Evolutionary conservation across 2,329 filamentous ascomycete genomes (phyloP).

Genomic region (Sclerotinia nivalis): DNA sequence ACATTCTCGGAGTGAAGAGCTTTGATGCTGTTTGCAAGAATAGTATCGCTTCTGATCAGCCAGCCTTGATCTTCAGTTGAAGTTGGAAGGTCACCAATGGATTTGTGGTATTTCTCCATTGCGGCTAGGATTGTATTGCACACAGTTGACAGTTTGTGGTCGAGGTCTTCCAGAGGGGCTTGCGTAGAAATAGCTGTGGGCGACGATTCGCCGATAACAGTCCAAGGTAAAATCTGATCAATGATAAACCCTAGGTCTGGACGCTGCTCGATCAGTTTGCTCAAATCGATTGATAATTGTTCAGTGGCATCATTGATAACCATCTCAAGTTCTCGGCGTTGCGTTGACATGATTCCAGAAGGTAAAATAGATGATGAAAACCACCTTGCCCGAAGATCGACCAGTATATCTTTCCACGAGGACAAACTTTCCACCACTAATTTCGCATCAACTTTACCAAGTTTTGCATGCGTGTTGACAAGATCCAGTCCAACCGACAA

Average conservation of each 20-base stretch:
- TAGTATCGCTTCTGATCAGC: slow-evolving; percentile 50
- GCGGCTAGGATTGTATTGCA: slow-evolving; percentile 77
- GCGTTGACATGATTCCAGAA: slow-evolving; percentile 48
- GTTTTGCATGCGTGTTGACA: slow-evolving; percentile 64
- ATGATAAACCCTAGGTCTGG: slow-evolving; percentile 66
- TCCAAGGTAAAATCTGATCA: slow-evolving; percentile 67
- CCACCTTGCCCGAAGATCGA: slow-evolving; percentile 47
- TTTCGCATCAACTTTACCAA: slow-evolving; percentile 55
- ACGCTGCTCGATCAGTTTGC: slow-evolving; percentile 47
- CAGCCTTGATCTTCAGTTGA: slow-evolving; percentile 64
- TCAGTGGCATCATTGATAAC: slow-evolving; percentile 27
- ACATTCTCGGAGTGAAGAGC: slow-evolving; percentile 36
- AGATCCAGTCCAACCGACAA: slow-evolving; percentile 62
- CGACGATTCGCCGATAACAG: slow-evolving; percentile 41
- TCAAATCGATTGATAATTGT: slow-evolving; percentile 42
- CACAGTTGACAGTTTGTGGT: slow-evolving; percentile 60
- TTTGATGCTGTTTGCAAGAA: slow-evolving; percentile 35
- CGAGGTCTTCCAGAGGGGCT: slow-evolving; percentile 48
- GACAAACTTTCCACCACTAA: slow-evolving; percentile 49
- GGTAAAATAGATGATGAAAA: slow-evolving; percentile 53
- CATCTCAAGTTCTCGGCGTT: slow-evolving; percentile 35
- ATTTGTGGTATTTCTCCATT: slow-evolving; percentile 69
- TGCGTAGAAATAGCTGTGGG: slow-evolving; percentile 21
- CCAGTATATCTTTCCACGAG: slow-evolving; percentile 53
- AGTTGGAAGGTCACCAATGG: slow-evolving; percentile 54